Evolutionary conservation across 176 grass and related monocot species (phyloP).

Genomic region (Dactylis glomerata): DNA sequence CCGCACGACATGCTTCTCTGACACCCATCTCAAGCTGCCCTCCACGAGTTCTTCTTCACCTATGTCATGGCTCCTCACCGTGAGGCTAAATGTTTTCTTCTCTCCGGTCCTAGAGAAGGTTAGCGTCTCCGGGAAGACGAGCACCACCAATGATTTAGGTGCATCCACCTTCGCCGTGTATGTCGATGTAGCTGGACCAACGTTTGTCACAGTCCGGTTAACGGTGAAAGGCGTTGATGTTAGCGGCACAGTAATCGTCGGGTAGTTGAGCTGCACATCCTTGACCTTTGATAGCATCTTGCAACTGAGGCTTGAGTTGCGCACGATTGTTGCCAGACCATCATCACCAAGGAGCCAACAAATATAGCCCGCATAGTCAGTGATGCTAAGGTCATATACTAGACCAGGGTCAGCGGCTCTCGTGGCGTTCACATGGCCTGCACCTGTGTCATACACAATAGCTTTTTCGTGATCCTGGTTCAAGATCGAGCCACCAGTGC

Average conservation of each 20-base stretch:
- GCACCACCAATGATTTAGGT: background rate
- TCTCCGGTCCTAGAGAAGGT: background rate
- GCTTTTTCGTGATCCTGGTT: background rate
- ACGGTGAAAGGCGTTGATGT: background rate
- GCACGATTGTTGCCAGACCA: background rate
- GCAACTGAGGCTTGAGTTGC: background rate
- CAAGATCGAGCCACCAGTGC: background rate
- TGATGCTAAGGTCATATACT: background rate
- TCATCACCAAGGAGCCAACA: background rate
- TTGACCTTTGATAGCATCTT: background rate
- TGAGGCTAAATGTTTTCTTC: background rate
- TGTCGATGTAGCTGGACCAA: background rate
- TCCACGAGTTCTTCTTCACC: background rate
- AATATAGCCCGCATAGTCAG: background rate
- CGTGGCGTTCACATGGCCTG: background rate
- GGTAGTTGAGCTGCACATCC: background rate
- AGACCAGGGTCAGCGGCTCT: background rate
- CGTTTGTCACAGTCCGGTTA: background rate
- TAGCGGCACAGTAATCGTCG: background rate
- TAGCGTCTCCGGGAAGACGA: background rate
- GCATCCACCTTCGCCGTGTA: background rate
- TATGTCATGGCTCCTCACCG: background rate
- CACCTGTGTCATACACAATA: background rate
- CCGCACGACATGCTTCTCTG: background rate
- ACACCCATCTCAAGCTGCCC: conserved; percentile 18